A percentile compares a stretch with the other conserved stretches of the same genome.
Conservation (phyloP, 768 basidiomycete species). For the Lactarius hatsudake region DNA sequence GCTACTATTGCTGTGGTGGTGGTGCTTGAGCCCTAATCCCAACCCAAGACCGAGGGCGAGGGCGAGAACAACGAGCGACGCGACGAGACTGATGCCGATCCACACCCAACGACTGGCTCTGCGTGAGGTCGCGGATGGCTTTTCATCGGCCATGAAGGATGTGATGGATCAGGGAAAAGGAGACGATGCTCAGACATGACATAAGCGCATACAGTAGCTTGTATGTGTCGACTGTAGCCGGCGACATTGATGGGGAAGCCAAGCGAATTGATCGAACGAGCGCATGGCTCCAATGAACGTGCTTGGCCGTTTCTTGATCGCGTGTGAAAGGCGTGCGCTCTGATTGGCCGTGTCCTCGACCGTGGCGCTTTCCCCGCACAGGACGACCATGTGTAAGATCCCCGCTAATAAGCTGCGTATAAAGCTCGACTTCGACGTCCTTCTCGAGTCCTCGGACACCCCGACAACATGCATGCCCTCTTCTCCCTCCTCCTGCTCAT, state of each 20-base stretch:
- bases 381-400: neutral
- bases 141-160: neutral
- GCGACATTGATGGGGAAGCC: too few species aligned
- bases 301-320: neutral
- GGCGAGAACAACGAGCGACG: constrained; percentile 14
- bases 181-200: neutral
- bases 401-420: too few species aligned
- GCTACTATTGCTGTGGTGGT: constrained; percentile 8
- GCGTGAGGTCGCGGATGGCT: neutral
- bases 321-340: neutral
- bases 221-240: too few species aligned
- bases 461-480: constrained; percentile 14
- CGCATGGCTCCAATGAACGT: neutral
- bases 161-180: neutral
- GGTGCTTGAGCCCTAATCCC: constrained; percentile 26
- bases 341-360: neutral
- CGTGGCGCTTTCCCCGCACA: neutral
- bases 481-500: constrained; percentile 8
- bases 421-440: neutral
- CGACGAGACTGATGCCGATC: neutral
- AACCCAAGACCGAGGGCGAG: constrained; percentile 33
- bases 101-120: neutral
- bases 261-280: neutral
- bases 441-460: neutral
- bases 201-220: too few species aligned